Evolutionary conservation across 352 stramenopile genomes (phyloP).

Genomic region (Pythium rishiriense): DNA sequence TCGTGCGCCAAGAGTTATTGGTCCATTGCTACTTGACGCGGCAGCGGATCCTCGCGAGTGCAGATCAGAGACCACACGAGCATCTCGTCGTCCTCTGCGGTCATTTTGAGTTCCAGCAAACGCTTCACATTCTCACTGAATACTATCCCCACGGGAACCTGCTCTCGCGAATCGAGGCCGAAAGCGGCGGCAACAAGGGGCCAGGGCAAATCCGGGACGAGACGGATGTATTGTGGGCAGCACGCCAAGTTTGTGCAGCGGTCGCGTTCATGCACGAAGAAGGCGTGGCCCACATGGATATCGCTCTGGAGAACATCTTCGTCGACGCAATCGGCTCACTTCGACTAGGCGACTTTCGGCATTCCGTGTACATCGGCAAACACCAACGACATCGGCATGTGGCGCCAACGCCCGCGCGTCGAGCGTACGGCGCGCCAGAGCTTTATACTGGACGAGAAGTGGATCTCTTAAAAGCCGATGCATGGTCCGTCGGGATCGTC

Average conservation of each 20-base stretch:
- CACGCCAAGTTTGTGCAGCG: slow-evolving; percentile 17
- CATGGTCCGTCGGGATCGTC: slow-evolving; percentile 35
- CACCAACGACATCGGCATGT: not conserved
- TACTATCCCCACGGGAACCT: slow-evolving; percentile 21
- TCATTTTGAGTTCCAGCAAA: slow-evolving; percentile 22
- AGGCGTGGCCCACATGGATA: slow-evolving; percentile 25
- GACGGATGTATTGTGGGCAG: not conserved
- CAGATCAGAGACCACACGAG: slow-evolving; percentile 13
- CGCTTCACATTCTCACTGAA: slow-evolving; percentile 25
- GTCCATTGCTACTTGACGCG: slow-evolving; percentile 26
- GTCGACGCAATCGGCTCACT: slow-evolving; percentile 11
- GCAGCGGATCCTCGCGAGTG: slow-evolving; percentile 8
- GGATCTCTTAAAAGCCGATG: slow-evolving; percentile 31
- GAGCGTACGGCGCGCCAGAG: slow-evolving; percentile 25
- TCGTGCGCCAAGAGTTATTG: slow-evolving; percentile 6
- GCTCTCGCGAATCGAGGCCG: not conserved
- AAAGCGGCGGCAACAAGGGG: not conserved
- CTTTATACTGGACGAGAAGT: slow-evolving; percentile 21
- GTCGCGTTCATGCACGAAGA: slow-evolving; percentile 30
- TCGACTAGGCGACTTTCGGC: slow-evolving; percentile 25
- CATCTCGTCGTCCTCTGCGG: slow-evolving; percentile 19
- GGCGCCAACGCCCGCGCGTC: slow-evolving; percentile 6
- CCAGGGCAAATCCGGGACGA: too few species aligned
- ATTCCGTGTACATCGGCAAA: slow-evolving; percentile 17
- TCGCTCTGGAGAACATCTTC: slow-evolving; percentile 32